Conservation (phyloP, 805 yeast species). For the Danielia oregonensis region DNA sequence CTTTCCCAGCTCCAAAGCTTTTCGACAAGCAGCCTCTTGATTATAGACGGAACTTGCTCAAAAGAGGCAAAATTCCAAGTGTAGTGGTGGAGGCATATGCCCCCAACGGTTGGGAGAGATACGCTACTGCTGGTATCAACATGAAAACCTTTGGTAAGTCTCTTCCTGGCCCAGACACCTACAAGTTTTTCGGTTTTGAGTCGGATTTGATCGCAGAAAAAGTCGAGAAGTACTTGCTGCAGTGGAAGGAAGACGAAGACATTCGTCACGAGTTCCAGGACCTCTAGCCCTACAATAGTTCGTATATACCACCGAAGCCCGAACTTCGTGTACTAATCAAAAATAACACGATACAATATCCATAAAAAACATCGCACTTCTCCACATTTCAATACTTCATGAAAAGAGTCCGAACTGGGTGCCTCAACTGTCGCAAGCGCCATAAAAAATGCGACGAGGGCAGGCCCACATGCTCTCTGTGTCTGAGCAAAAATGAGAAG, state of each 20-base stretch:
- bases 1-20: conserved; percentile 28
- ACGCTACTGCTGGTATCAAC: conserved; percentile 31
- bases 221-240: conserved; percentile 21
- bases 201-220: conserved; percentile 20
- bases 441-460: background rate
- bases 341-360: too few species aligned
- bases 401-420: too few species aligned
- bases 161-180: conserved; percentile 28
- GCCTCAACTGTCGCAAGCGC: too few species aligned
- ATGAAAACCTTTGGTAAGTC: conserved; percentile 32
- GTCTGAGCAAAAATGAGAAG: background rate
- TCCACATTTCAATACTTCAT: too few species aligned
- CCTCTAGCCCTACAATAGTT: conserved; percentile 4
- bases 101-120: conserved; percentile 33
- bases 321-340: too few species aligned
- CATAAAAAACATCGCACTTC: too few species aligned
- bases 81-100: conserved; percentile 34
- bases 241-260: conserved; percentile 9
- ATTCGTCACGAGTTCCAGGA: conserved; percentile 26
- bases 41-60: too few species aligned
- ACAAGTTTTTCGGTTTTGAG: conserved; percentile 28
- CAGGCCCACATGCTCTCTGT: background rate
- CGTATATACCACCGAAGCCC: too few species aligned
- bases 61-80: conserved; percentile 22
- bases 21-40: conserved; percentile 25